Evolutionary conservation across 2,329 filamentous ascomycete species (phyloP).

Genomic region (Alternaria ethzedia): DNA sequence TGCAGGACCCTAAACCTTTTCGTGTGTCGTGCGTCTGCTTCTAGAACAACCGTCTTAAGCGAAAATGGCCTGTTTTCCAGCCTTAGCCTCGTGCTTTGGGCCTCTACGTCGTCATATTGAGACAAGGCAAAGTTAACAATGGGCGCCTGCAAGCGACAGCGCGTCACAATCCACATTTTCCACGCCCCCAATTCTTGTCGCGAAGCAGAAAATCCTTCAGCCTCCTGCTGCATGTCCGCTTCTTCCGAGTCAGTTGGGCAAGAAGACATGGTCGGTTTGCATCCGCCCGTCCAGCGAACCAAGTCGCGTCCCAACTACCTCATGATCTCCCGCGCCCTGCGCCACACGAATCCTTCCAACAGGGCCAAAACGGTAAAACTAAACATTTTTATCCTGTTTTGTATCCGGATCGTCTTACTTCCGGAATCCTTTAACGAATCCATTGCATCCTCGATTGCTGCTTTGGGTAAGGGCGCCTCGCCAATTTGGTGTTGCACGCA

Average conservation of each 20-base stretch:
- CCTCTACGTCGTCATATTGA: neutral
- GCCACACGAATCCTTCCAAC: neutral
- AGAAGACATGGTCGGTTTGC: neutral
- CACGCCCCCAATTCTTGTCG: neutral
- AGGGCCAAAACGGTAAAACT: neutral
- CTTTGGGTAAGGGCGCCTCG: neutral
- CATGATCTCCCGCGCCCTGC: neutral
- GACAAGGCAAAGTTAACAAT: neutral
- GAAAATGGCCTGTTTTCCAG: neutral
- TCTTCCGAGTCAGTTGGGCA: neutral
- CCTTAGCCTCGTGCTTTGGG: neutral
- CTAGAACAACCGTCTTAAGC: neutral
- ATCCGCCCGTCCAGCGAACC: neutral
- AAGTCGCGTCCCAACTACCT: neutral
- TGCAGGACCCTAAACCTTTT: neutral
- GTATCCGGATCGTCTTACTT: neutral
- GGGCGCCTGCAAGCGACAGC: neutral
- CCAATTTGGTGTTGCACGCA: neutral
- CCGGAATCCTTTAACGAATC: neutral
- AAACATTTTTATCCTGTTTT: constrained; percentile 1
- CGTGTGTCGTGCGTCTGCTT: neutral
- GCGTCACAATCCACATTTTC: neutral
- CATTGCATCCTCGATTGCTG: neutral
- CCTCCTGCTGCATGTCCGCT: neutral
- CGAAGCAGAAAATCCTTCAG: neutral